These are phyloP conservation scores for Vicia villosa DNA, from an alignment of 306 rosid genomes.

Conservation along the genomic window DNA sequence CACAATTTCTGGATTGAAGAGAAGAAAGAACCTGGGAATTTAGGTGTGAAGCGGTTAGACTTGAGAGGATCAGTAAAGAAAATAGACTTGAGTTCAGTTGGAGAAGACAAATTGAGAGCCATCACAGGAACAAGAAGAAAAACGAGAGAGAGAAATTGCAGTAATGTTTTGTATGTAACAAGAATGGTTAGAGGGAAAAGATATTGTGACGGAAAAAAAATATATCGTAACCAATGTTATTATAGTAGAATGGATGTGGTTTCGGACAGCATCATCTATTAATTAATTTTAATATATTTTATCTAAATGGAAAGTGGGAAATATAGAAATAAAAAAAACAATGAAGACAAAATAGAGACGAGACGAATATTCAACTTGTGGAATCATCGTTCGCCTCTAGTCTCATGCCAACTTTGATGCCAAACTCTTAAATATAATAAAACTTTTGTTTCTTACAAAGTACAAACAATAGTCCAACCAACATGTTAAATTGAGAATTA, in stretches of 20 bases:
- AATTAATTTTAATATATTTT: not conserved
- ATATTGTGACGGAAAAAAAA: not conserved
- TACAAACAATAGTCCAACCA: too few relatives aligned
- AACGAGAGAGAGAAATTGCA: not conserved
- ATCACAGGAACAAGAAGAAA: slow-evolving; percentile 33
- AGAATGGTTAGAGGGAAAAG: not conserved
- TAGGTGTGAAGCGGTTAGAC: slow-evolving; percentile 54
- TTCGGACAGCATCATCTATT: slow-evolving; percentile 2
- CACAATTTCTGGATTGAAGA: too few relatives aligned
- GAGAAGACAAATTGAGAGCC: slow-evolving; percentile 76
- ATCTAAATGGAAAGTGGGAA: slow-evolving; percentile 1
- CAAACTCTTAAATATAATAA: too few relatives aligned
- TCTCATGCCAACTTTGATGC: too few relatives aligned
- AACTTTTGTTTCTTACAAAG: too few relatives aligned
- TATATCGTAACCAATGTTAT: not conserved
- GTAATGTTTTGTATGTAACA: not conserved
- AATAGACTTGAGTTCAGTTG: slow-evolving; percentile 75
- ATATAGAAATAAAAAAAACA: not conserved
- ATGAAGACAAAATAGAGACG: not conserved
- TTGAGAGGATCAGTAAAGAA: slow-evolving; percentile 67
- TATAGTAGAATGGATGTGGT: not conserved
- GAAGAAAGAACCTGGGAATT: slow-evolving; percentile 63
- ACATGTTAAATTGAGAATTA: too few relatives aligned
- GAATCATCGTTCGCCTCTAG: not conserved
- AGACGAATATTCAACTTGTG: not conserved